A percentile compares a stretch with the other conserved stretches of the same genome.
Conservation (phyloP, 441 rosid species). For the Syzygium syzygioides region DNA sequence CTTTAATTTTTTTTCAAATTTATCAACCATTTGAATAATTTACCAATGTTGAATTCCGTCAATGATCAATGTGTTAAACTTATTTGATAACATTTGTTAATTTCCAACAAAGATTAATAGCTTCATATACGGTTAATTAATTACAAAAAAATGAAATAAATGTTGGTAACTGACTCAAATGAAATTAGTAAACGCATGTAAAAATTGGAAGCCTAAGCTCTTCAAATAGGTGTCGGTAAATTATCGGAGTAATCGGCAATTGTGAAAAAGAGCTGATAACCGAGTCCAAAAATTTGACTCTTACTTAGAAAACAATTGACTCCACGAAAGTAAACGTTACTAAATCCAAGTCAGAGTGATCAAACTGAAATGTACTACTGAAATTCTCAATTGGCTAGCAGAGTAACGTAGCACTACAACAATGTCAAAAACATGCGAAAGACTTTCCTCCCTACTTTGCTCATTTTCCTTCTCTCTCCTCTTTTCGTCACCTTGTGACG, state of each 20-base stretch:
- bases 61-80: not conserved
- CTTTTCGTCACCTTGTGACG: not conserved
- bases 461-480: not conserved
- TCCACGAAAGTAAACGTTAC: not conserved
- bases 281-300: not conserved
- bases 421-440: not conserved
- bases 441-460: not conserved
- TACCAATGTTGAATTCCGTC: not conserved
- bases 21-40: no score
- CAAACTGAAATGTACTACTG: not conserved
- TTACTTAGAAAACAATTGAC: not conserved
- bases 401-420: not conserved
- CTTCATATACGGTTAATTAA: not conserved
- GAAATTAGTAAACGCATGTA: not conserved
- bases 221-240: not conserved
- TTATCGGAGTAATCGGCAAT: not conserved
- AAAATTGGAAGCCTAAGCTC: not conserved
- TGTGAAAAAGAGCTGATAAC: not conserved
- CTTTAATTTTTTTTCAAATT: no score
- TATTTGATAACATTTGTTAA: not conserved
- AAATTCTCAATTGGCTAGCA: not conserved
- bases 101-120: not conserved
- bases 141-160: not conserved
- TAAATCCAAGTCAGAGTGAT: not conserved
- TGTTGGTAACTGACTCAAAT: not conserved